Percentiles rank a stretch among this genome's conserved stretches.
phyloP scores from a whole-genome alignment of 345 rosid genomes.

The Syzygium grande region DNA sequence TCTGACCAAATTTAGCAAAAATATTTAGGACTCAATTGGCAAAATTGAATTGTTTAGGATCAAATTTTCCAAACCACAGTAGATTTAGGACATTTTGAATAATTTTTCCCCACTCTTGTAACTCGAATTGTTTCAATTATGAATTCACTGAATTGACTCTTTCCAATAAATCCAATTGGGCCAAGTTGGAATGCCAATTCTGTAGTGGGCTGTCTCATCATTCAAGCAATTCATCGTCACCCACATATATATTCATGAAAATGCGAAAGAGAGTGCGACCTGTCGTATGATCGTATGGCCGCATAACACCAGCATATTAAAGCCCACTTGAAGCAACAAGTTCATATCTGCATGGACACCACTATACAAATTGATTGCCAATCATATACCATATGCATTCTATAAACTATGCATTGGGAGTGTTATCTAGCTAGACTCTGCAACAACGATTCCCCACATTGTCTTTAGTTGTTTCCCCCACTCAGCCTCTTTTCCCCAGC shows the following conservation, averaged over 20 bases:
- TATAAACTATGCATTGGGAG: neutral
- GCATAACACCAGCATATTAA: neutral
- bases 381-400: neutral
- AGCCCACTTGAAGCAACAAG: neutral
- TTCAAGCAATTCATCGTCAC: neutral
- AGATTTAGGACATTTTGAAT: no score
- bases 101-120: neutral
- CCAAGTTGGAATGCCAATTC: neutral
- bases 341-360: slow-evolving; percentile 9
- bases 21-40: no score
- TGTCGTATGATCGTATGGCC: neutral
- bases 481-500: neutral
- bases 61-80: no score
- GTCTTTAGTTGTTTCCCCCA: neutral
- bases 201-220: neutral
- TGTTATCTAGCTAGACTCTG: neutral
- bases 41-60: no score
- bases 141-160: neutral
- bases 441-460: slow-evolving; percentile 4
- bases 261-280: neutral
- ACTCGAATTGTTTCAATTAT: neutral
- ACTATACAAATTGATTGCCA: neutral
- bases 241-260: neutral
- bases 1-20: no score
- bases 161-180: neutral